Percentiles rank a stretch among this genome's conserved stretches.
Evolutionary conservation across 2,329 filamentous ascomycete species (phyloP).

Genomic region (Penicillium sp.): DNA sequence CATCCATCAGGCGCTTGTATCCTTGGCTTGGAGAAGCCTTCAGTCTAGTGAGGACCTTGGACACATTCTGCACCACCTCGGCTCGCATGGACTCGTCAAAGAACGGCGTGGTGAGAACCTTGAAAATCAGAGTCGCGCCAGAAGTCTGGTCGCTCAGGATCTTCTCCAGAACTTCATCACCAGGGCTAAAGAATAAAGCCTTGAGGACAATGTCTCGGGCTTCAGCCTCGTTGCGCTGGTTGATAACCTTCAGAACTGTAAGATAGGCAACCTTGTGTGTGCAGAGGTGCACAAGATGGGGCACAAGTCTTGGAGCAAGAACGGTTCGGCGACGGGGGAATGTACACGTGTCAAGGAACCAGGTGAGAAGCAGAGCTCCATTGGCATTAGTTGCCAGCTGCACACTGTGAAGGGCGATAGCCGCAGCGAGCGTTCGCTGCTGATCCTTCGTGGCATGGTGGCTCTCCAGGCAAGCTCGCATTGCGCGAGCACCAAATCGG

Average conservation of each 20-base stretch:
- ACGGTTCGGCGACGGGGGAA: conserved; percentile 90
- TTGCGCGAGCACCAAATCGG: conserved; percentile 88
- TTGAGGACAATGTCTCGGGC: conserved; percentile 86
- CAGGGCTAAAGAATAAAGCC: conserved; percentile 86
- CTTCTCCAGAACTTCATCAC: conserved; percentile 81
- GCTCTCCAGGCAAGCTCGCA: conserved; percentile 94
- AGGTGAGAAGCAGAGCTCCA: conserved; percentile 87
- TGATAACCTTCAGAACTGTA: conserved; percentile 96
- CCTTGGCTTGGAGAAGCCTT: conserved; percentile 93
- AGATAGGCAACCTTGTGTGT: conserved; percentile 98
- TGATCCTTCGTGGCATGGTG: conserved; percentile 94
- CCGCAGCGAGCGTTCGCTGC: conserved; percentile 88
- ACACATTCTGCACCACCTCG: conserved; percentile 88
- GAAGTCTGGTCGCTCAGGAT: conserved; percentile 90
- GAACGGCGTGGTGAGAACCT: conserved; percentile 95
- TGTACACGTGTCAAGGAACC: conserved; percentile 97
- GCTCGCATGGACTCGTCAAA: conserved; percentile 86
- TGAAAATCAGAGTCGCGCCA: conserved; percentile 95
- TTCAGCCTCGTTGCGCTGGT: conserved; percentile 91
- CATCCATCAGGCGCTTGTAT: conserved; percentile 98
- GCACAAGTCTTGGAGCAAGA: conserved; percentile 84
- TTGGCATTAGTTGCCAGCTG: conserved; percentile 96
- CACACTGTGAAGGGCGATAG: conserved; percentile 94
- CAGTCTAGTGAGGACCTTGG: conserved; percentile 80
- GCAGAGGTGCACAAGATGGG: conserved; percentile 90